Evolutionary conservation across 345 rosid species (phyloP), one percentile per base, ranked within the genome.

Genomic region (Trapa incisa): DNA sequence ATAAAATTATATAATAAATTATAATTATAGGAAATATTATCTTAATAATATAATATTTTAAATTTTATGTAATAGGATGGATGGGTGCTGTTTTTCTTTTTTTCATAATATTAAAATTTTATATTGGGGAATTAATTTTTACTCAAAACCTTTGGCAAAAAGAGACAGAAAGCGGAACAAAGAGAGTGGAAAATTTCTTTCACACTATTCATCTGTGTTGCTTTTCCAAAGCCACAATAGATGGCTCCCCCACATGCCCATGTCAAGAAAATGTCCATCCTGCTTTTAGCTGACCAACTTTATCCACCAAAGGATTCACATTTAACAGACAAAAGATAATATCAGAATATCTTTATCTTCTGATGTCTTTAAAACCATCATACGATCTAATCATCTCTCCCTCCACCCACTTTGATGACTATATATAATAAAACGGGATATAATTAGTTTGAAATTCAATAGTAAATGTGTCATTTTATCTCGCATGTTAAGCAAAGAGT

Each of bases 281-380:
- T 72, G 80, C 48, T 6, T 5, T 39, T 43, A 22, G 69, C 60
- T 66, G 67, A 70, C 71, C 15, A 56, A 11, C 68, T 70, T 80
- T 65, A 70, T 70, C 77, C 16, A 43, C 72, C 77, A 60, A 45
- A 56, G 8, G 67, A n/a, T 41, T 61, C 47, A 15, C 63, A 47
- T 53, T 64, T 71, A 43, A 57, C 57, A 37, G 62, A 42, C 39
- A 75, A 47, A 47, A 61, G 7, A 8, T 36, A 65, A 43, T 3
- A 37, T n/a, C 41, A 42, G 14, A 3, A 47, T 29, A n/a, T 47
- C 6, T 32, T 45, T 45, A 42, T 42, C 8, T 8, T 70, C 35
- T 41, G 48, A 22, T 43, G 71, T 47, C 75, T 76, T 64, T 53
- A 56, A 17, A 33, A 56, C 17, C 22, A 11, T 17, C 58, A 16